Evolutionary conservation across 257 asterid genomes (phyloP).

Genomic region (Salvia hispanica): DNA sequence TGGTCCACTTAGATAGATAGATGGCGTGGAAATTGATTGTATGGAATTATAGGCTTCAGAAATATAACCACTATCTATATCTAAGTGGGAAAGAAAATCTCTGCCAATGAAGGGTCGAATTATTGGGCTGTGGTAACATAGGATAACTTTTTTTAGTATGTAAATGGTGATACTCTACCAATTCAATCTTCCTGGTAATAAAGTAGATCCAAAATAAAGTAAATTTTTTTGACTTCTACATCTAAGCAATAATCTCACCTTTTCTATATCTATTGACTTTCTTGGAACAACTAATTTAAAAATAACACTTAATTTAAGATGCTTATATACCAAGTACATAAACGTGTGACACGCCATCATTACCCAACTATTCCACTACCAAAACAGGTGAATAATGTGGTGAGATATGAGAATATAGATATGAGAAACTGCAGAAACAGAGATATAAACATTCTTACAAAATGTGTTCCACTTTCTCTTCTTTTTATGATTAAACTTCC

Average conservation of each 20-base stretch:
- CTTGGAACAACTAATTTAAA: too few species aligned
- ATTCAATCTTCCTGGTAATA: background rate
- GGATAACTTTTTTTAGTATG: background rate
- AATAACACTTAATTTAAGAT: background rate
- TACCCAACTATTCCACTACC: background rate
- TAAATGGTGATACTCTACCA: background rate
- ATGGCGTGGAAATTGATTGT: background rate
- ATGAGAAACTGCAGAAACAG: slow-evolving; percentile 22
- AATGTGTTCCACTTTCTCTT: slow-evolving; percentile 14
- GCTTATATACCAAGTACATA: background rate
- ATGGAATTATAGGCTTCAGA: background rate
- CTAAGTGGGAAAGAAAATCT: too few species aligned
- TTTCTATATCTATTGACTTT: background rate
- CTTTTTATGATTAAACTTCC: background rate
- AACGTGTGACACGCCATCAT: background rate
- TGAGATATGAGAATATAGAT: background rate
- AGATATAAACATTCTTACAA: slow-evolving; percentile 23
- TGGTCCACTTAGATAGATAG: background rate
- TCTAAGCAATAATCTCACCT: background rate
- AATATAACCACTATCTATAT: background rate
- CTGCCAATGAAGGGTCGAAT: background rate
- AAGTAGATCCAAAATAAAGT: background rate
- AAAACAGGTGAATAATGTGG: background rate
- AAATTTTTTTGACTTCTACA: background rate
- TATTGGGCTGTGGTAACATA: background rate